These are phyloP conservation scores for Alnus rubra DNA, from an alignment of 306 rosid species.

Conservation along the genomic window DNA sequence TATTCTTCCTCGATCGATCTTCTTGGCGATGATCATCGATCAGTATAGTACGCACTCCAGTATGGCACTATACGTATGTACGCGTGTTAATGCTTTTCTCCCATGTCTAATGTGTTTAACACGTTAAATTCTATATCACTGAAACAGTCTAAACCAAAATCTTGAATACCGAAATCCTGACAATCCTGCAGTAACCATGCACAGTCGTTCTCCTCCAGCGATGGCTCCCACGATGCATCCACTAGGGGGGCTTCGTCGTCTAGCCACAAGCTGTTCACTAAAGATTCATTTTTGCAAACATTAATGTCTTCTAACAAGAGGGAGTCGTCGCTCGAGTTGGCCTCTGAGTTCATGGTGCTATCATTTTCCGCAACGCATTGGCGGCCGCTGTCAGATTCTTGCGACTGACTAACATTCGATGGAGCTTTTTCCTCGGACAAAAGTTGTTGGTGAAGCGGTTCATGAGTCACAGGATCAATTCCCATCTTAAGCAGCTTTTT, in stretches of 20 bases:
- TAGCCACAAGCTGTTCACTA: constrained; percentile 53
- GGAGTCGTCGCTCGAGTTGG: constrained; percentile 51
- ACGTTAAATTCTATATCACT: constrained; percentile 50
- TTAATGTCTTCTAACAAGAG: constrained; percentile 40
- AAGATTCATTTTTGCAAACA: constrained; percentile 50
- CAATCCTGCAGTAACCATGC: constrained; percentile 69
- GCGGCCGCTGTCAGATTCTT: constrained; percentile 25
- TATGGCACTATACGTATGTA: too few species aligned
- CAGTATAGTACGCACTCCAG: too few species aligned
- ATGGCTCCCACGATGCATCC: constrained; percentile 62
- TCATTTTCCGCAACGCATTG: constrained; percentile 17
- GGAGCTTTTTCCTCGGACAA: constrained; percentile 30
- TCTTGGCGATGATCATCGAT: too few species aligned
- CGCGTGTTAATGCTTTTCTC: constrained; percentile 1
- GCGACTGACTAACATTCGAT: constrained; percentile 18
- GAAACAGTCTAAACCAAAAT: constrained; percentile 67
- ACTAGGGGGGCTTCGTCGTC: constrained; percentile 54
- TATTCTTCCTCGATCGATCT: too few species aligned
- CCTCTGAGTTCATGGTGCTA: constrained; percentile 36
- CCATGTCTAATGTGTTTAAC: constrained; percentile 43
- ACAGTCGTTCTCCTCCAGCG: constrained; percentile 55
- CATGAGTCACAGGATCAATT: constrained; percentile 83
- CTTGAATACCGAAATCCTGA: constrained; percentile 79
- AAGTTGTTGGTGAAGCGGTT: constrained; percentile 58
- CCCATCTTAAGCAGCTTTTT: constrained; percentile 89